Evolutionary conservation across 2,329 filamentous ascomycete species (phyloP), one percentile per base, ranked within the genome.

Genomic region (Furcasterigmium furcatum): DNA sequence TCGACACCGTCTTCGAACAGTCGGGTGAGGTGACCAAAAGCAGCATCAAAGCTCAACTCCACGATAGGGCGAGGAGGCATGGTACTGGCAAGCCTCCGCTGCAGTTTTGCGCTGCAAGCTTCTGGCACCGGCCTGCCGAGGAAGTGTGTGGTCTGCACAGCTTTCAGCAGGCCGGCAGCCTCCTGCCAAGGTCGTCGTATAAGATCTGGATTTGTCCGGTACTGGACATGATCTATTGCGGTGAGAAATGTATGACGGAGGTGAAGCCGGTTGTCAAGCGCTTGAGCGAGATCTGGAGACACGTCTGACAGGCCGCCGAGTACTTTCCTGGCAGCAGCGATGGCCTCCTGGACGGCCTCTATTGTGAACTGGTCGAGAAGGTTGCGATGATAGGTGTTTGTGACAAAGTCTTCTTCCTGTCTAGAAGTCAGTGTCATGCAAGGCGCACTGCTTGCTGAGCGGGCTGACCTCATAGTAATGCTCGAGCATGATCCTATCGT

Each of bases 401-500:
- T 91, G 18, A 95, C 89, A 61, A 99, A 96, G 59, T 99, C 94
- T 66, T 99, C 94, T 67, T 99, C 94, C 85, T 92, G 44, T 14
- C n/a, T 36, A n/a, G 3, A 9, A 12, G 30, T 35, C 24, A 43
- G 14, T 27, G 16, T 6, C 34, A n/a, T n/a, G 10, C 1, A 18
- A 20, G 16, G 13, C 19, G 13, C 12, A 21, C 18, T 20, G 20
- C 18, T 12, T 38, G 4, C 10, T 3, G 40, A 27, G 22, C 9
- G 19, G 25, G 4, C 71, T 52, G 64, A 88, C 88, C 77, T 99
- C 94, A 57, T 92, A 97, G 61, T 86, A 96, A 55, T 95, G 86
- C 62, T 96, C 88, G n/a, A 77, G 76, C 44, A 82, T 84, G 50
- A 97, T 85, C 38, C 84, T 80, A 41, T 84, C 75, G 51, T 94